phyloP scores from a whole-genome alignment of 306 rosid species.

The Acacia crassicarpa region DNA sequence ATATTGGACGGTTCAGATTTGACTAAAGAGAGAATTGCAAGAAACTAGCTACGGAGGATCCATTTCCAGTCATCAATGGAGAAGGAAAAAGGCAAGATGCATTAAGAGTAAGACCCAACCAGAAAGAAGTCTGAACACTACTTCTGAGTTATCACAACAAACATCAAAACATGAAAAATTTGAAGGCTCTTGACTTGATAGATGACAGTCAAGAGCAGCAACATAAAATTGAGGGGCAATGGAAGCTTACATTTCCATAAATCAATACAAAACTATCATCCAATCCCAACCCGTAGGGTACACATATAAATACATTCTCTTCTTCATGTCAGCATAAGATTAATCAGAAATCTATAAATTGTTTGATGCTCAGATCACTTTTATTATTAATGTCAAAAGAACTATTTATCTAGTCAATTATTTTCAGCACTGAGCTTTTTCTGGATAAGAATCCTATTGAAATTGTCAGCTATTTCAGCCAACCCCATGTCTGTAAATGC shows the following conservation, averaged over 20 bases:
- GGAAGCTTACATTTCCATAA: slow-evolving; percentile 7
- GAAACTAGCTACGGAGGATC: neutral
- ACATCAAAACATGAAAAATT: neutral
- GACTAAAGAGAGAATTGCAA: neutral
- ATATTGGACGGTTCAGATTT: neutral
- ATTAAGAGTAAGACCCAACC: neutral
- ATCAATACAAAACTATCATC: slow-evolving; percentile 8
- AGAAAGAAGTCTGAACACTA: neutral
- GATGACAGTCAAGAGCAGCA: slow-evolving; percentile 10
- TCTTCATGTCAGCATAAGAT: slow-evolving; percentile 9
- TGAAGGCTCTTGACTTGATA: slow-evolving; percentile 10
- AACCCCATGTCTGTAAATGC: slow-evolving; percentile 66
- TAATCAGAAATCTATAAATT: slow-evolving; percentile 26
- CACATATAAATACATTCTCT: slow-evolving; percentile 21
- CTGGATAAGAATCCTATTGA: slow-evolving; percentile 57
- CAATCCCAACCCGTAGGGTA: neutral
- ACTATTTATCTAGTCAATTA: slow-evolving; percentile 17
- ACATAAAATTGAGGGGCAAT: slow-evolving; percentile 1
- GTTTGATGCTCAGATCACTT: neutral
- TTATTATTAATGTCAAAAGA: neutral
- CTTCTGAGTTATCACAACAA: neutral
- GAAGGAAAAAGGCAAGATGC: slow-evolving; percentile 1
- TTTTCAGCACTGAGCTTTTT: slow-evolving; percentile 44
- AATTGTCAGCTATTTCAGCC: slow-evolving; percentile 47
- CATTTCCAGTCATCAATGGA: neutral